Evolutionary conservation across 2,329 filamentous ascomycete species (phyloP), one percentile per base, ranked within the genome.

Genomic region (Harringtonia lauricola): DNA sequence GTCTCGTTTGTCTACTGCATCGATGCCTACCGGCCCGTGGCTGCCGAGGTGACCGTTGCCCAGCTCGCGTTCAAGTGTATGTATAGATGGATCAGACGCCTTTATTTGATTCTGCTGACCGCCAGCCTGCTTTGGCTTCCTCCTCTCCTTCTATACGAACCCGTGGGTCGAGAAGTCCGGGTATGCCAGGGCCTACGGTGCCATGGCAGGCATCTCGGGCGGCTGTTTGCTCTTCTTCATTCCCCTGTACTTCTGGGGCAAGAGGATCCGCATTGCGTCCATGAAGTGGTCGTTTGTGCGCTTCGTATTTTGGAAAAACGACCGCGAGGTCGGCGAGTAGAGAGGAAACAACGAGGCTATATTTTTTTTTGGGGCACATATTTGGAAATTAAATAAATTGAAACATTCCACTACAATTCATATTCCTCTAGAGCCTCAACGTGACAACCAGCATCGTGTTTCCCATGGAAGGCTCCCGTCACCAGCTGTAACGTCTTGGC

Each of bases 61-160:
- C 65, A 73, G 22, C 60, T 74, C 48, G 71, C 64, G 0, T 77
- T 77, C 54, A 76, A 77, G 57, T 70, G 30, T 36, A 8, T 13
- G 31, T 40, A 17, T 8, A 14, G 7, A 30, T 5, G 13, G 5
- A 31, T 13, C 8, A 13, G 8, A 31, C 15, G 30, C 30, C 12
- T 21, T 19, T 19, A 13, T 5, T n/a, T 3, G 3, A 17, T 29
- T 19, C 21, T n/a, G 8, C 14, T 6, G 10, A 22, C 21, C 14
- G 12, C 30, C 28, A 40, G 38, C 68, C 66, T 42, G 38, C 37
- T 76, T 79, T 52, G 74, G 72, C 5, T 79, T 79, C 53, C 58
- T 78, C 1, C 61, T 79, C 2, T 73, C 68, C 0, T 79, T 79
- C 53, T 78, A 78, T 53, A 77, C 72, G 2, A 79, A 79, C 51